Conservation (phyloP, 192 early-diverging fungal species). For the Podila epicladia region DNA sequence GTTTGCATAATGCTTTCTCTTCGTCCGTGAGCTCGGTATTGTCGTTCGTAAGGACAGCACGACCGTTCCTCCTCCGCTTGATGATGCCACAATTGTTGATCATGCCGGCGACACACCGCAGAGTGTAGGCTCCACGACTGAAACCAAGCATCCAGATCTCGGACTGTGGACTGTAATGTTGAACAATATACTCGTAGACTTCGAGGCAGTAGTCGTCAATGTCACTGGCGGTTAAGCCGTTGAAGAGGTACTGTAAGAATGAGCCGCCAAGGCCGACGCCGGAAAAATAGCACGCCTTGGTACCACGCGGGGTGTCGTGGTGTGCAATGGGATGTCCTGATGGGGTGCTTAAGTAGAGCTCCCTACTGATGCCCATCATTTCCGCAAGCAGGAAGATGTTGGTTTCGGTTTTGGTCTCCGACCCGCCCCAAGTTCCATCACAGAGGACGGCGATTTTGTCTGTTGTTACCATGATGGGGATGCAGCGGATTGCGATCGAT, state of each 20-base stretch:
- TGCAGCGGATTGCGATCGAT: too few relatives aligned
- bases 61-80: slow-evolving; percentile 15
- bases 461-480: too few relatives aligned
- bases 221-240: slow-evolving; percentile 2
- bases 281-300: slow-evolving; percentile 11
- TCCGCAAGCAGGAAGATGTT: slow-evolving; percentile 19
- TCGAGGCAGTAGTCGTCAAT: slow-evolving; percentile 1
- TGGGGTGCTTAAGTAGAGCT: neutral
- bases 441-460: slow-evolving; percentile 18
- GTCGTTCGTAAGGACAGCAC: neutral
- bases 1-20: neutral
- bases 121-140: slow-evolving; percentile 25
- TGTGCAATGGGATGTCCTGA: neutral
- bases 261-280: slow-evolving; percentile 1
- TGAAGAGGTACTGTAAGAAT: slow-evolving; percentile 13
- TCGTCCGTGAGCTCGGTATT: neutral
- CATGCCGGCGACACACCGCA: slow-evolving; percentile 29
- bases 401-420: slow-evolving; percentile 10
- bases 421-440: slow-evolving; percentile 26
- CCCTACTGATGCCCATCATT: slow-evolving; percentile 6
- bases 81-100: slow-evolving; percentile 37
- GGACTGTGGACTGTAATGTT: neutral
- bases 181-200: slow-evolving; percentile 17
- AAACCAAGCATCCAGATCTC: slow-evolving; percentile 55
- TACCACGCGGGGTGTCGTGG: neutral